phyloP scores from a whole-genome alignment of 2,329 filamentous ascomycete genomes.

The Nemania abortiva region DNA sequence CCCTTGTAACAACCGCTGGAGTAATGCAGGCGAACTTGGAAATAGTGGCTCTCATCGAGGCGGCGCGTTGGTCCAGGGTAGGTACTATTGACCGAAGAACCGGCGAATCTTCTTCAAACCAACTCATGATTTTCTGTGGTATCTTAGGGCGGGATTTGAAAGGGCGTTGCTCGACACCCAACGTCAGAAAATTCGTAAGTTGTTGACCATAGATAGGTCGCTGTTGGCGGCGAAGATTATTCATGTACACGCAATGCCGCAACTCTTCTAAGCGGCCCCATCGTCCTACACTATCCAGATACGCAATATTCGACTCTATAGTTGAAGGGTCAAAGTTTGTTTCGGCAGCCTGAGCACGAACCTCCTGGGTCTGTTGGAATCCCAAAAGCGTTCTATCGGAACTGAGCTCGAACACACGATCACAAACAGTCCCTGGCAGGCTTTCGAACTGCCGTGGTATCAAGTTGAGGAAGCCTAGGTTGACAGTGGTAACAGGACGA shows the following conservation, averaged over 20 bases:
- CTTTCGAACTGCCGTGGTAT: conserved; percentile 78
- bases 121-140: conserved; percentile 74
- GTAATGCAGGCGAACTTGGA: conserved; percentile 94
- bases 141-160: conserved; percentile 70
- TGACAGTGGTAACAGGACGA: conserved; percentile 73
- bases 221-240: conserved; percentile 82
- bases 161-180: conserved; percentile 70
- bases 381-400: conserved; percentile 77
- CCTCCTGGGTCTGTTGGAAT: conserved; percentile 77
- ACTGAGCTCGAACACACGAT: conserved; percentile 73
- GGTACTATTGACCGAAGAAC: conserved; percentile 76
- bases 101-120: conserved; percentile 79
- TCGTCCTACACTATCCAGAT: conserved; percentile 77
- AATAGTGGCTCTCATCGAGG: conserved; percentile 78
- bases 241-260: conserved; percentile 83
- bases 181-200: conserved; percentile 79
- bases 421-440: conserved; percentile 66
- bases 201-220: conserved; percentile 84
- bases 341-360: conserved; percentile 67
- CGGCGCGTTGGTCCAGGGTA: conserved; percentile 78
- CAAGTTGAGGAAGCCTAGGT: conserved; percentile 82
- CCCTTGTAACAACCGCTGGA: conserved; percentile 85
- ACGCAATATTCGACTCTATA: conserved; percentile 75
- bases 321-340: conserved; percentile 73
- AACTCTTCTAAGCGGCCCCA: conserved; percentile 81